These are phyloP conservation scores for Saksenaea oblongispora DNA, from an alignment of 371 early-diverging fungal species.

Conservation along the genomic window DNA sequence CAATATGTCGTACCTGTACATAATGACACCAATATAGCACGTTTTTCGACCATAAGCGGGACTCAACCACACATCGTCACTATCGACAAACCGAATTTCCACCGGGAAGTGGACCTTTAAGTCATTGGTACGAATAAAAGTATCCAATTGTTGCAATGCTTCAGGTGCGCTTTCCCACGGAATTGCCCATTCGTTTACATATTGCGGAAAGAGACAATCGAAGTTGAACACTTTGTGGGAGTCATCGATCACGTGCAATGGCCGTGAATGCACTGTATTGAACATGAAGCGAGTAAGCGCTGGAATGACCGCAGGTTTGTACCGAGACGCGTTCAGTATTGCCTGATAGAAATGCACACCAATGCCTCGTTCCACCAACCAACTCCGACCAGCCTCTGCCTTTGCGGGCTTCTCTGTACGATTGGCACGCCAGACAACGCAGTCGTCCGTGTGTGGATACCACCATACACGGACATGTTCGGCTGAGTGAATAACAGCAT, in stretches of 20 bases:
- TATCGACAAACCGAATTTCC: slow-evolving; percentile 78
- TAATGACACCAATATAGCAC: slow-evolving; percentile 85
- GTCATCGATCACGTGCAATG: slow-evolving; percentile 59
- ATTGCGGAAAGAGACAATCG: slow-evolving; percentile 84
- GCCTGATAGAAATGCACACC: slow-evolving; percentile 71
- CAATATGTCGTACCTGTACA: slow-evolving; percentile 62
- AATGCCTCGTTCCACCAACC: slow-evolving; percentile 54
- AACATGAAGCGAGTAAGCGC: slow-evolving; percentile 58
- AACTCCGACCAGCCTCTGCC: slow-evolving; percentile 26
- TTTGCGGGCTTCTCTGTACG: slow-evolving; percentile 53
- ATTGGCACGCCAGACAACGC: slow-evolving; percentile 77
- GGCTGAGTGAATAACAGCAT: slow-evolving; percentile 59
- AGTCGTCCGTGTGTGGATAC: slow-evolving; percentile 82
- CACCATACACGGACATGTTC: slow-evolving; percentile 88
- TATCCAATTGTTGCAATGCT: slow-evolving; percentile 64
- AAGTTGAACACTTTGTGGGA: slow-evolving; percentile 80
- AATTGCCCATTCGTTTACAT: slow-evolving; percentile 88
- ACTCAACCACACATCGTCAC: slow-evolving; percentile 80
- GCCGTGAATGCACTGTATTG: slow-evolving; percentile 44
- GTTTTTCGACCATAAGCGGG: slow-evolving; percentile 70
- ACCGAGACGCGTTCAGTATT: slow-evolving; percentile 63
- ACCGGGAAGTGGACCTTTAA: slow-evolving; percentile 78
- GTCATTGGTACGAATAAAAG: slow-evolving; percentile 55
- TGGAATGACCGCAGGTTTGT: slow-evolving; percentile 62
- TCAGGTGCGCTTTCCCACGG: slow-evolving; percentile 65